Evolutionary conservation across 306 rosid genomes (phyloP).

Genomic region (Inga leiocalycina): DNA sequence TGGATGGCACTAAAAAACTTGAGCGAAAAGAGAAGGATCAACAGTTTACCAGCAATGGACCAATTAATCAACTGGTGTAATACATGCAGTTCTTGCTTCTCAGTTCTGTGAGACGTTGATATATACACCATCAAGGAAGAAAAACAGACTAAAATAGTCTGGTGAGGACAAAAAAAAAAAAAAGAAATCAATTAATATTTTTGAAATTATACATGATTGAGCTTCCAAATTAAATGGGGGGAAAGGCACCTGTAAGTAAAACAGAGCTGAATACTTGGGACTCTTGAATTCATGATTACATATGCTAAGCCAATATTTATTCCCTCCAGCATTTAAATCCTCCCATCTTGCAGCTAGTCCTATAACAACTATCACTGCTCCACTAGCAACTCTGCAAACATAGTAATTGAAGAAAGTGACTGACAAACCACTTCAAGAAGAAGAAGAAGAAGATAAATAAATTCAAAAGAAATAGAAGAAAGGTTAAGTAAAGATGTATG

Average conservation of each 20-base stretch:
- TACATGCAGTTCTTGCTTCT: constrained; percentile 68
- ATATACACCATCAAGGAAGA: constrained; percentile 80
- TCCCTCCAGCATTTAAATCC: constrained; percentile 60
- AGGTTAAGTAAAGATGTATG: neutral
- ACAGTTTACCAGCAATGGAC: constrained; percentile 73
- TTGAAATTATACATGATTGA: constrained; percentile 18
- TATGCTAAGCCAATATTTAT: constrained; percentile 68
- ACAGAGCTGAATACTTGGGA: constrained; percentile 59
- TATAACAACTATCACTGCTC: constrained; percentile 67
- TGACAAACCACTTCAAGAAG: neutral
- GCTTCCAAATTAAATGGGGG: constrained; percentile 25
- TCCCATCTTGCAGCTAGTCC: constrained; percentile 77
- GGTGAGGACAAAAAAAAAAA: constrained; percentile 22
- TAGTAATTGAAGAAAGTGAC: neutral
- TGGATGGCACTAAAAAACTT: neutral
- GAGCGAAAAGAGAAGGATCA: constrained; percentile 23
- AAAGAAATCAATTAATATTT: constrained; percentile 7
- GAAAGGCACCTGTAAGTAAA: constrained; percentile 70
- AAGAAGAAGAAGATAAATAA: neutral
- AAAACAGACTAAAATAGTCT: constrained; percentile 80
- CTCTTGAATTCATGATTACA: constrained; percentile 53
- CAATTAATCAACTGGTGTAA: constrained; percentile 76
- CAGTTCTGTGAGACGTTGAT: constrained; percentile 79
- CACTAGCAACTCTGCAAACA: constrained; percentile 75
- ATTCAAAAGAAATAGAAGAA: neutral